Percentiles rank a stretch among this genome's conserved stretches.
Evolutionary conservation across 306 rosid genomes (phyloP).

Genomic region (Acmispon strigosus): DNA sequence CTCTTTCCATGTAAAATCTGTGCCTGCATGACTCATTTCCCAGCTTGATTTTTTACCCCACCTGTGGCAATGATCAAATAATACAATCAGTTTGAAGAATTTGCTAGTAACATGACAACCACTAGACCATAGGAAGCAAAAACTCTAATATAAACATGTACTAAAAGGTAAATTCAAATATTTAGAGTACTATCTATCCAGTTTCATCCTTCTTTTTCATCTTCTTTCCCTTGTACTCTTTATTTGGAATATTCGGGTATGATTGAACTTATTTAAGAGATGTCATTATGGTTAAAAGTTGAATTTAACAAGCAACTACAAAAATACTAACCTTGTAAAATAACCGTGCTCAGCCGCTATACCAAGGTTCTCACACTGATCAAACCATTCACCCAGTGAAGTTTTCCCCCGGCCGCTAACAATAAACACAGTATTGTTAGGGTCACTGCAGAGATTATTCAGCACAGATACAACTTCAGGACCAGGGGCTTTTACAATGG

Average conservation of each 20-base stretch:
- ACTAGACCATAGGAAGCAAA: not conserved
- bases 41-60: constrained; percentile 62
- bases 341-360: constrained; percentile 93
- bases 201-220: not conserved
- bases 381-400: constrained; percentile 62
- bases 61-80: constrained; percentile 32
- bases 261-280: not conserved
- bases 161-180: not conserved
- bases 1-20: constrained; percentile 72
- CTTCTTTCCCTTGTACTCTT: not conserved
- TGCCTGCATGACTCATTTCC: constrained; percentile 44
- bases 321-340: constrained; percentile 52
- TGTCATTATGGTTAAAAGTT: not conserved
- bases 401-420: constrained; percentile 74
- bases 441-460: constrained; percentile 60
- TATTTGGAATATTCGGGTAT: not conserved
- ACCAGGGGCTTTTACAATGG: constrained; percentile 50
- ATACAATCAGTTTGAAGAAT: not conserved
- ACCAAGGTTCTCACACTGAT: constrained; percentile 74
- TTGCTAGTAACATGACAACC: not conserved
- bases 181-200: not conserved
- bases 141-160: not conserved
- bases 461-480: constrained; percentile 58
- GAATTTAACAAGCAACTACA: not conserved
- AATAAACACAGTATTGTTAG: constrained; percentile 67